Evolutionary conservation across 192 early-diverging fungal genomes (phyloP).

Genomic region (Phycomyces blakesleeanus): DNA sequence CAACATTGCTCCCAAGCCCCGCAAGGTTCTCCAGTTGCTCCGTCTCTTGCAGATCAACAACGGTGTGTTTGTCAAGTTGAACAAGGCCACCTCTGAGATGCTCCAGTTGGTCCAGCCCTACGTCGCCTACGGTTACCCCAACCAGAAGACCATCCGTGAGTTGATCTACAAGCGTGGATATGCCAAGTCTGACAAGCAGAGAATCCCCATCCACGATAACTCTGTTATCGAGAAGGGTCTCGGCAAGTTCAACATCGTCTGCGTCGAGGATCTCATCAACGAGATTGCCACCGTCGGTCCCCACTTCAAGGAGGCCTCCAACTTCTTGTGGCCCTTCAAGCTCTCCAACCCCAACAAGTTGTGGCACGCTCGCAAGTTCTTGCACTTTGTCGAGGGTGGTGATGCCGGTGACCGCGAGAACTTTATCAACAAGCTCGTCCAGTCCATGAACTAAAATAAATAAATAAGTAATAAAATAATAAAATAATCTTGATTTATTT

Average conservation of each 20-base stretch:
- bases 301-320: slow-evolving; percentile 90
- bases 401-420: slow-evolving; percentile 96
- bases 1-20: slow-evolving; percentile 98
- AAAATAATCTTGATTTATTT: no score
- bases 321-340: slow-evolving; percentile 99
- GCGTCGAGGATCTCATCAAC: slow-evolving; percentile 97
- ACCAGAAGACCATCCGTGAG: slow-evolving; percentile 98
- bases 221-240: slow-evolving; percentile 87
- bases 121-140: slow-evolving; percentile 92
- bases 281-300: slow-evolving; percentile 98
- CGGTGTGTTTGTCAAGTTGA: slow-evolving; percentile 92
- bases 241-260: slow-evolving; percentile 95
- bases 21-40: slow-evolving; percentile 98
- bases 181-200: slow-evolving; percentile 97
- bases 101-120: slow-evolving; percentile 95
- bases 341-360: slow-evolving; percentile 97
- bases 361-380: slow-evolving; percentile 88
- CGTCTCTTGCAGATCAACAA: slow-evolving; percentile 99
- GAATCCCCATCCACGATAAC: slow-evolving; percentile 93
- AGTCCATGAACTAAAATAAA: slow-evolving; percentile 97
- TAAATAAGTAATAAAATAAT: no score
- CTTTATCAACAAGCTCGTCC: slow-evolving; percentile 95
- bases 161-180: slow-evolving; percentile 99
- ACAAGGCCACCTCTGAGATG: slow-evolving; percentile 97
- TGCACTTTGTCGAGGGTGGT: slow-evolving; percentile 97